Evolutionary conservation across 202 grass and related monocot species (phyloP).

Genomic region (Carex arenaria): DNA sequence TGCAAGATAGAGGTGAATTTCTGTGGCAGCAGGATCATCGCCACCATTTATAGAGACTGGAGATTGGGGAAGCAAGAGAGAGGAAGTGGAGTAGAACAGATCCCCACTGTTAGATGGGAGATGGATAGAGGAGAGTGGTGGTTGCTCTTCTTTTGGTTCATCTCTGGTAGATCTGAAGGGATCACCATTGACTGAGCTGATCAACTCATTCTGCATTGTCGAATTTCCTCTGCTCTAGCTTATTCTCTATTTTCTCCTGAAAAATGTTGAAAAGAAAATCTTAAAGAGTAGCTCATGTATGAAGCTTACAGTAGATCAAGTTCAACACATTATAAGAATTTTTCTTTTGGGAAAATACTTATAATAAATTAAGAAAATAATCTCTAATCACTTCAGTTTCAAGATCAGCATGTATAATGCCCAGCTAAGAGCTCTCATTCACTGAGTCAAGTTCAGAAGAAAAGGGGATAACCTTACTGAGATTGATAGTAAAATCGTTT

Average conservation of each 20-base stretch:
- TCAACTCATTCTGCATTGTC: slow-evolving; percentile 57
- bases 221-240: neutral
- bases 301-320: neutral
- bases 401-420: slow-evolving; percentile 5
- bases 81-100: slow-evolving; percentile 36
- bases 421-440: neutral
- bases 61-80: slow-evolving; percentile 47
- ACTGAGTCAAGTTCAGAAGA: neutral
- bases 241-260: neutral
- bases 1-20: slow-evolving; percentile 41
- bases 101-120: slow-evolving; percentile 35
- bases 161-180: slow-evolving; percentile 20
- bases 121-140: slow-evolving; percentile 26
- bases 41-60: slow-evolving; percentile 26
- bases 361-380: neutral
- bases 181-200: slow-evolving; percentile 39
- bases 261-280: neutral
- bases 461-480: neutral
- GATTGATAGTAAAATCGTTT: neutral
- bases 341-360: neutral
- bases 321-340: neutral
- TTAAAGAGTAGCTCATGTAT: neutral
- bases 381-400: neutral
- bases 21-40: slow-evolving; percentile 28
- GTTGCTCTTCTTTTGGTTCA: slow-evolving; percentile 23